Conservation (phyloP, 1,284 basidiomycete genomes). For the Pseudozyma sp. region DNA sequence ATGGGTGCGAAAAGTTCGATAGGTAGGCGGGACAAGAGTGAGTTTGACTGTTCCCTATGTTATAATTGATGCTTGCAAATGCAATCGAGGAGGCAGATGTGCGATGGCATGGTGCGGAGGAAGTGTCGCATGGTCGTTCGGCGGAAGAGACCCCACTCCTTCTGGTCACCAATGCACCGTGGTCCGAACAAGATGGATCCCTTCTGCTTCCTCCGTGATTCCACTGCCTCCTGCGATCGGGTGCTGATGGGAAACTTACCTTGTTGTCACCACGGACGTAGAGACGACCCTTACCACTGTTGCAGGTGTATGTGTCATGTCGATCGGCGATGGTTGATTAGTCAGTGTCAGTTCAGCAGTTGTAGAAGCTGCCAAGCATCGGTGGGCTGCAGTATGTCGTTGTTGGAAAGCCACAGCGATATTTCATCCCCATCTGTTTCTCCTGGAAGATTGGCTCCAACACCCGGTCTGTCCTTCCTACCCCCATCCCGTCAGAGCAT, state of each 20-base stretch:
- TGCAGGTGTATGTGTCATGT: slow-evolving; percentile 10
- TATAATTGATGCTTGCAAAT: background rate
- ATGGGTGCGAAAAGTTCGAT: background rate
- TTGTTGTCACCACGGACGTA: slow-evolving; percentile 69
- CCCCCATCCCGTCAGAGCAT: too few relatives aligned
- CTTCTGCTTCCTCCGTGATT: background rate
- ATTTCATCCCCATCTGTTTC: too few relatives aligned
- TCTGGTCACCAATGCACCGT: too few relatives aligned
- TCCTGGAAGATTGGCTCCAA: too few relatives aligned
- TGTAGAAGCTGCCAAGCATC: background rate
- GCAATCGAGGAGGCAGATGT: background rate
- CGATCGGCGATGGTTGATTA: background rate
- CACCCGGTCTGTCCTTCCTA: too few relatives aligned
- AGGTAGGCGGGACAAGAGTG: background rate
- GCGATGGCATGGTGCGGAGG: background rate
- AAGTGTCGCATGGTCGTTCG: background rate
- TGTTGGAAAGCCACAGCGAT: background rate
- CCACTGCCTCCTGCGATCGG: background rate
- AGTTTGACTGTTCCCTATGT: background rate
- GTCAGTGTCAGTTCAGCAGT: slow-evolving; percentile 8
- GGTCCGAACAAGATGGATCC: background rate
- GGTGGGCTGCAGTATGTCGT: slow-evolving; percentile 20
- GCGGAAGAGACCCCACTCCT: too few relatives aligned
- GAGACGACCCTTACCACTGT: slow-evolving; percentile 66
- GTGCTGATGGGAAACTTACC: slow-evolving; percentile 44